Evolutionary conservation across 768 basidiomycete genomes (phyloP).

Genomic region (Suillus fuscotomentosus): DNA sequence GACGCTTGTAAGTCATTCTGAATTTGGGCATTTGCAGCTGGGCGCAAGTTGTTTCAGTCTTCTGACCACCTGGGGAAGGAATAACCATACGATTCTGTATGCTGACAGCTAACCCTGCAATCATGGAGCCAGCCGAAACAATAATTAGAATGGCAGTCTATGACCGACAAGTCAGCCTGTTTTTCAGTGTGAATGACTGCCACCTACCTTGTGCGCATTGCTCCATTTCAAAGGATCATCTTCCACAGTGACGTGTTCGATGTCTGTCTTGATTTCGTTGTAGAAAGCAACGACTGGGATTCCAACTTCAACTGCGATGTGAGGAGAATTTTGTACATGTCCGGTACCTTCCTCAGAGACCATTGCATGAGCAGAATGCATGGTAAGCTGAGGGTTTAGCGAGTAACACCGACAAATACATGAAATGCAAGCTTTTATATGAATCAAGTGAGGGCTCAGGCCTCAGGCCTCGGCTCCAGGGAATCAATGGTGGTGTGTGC

Average conservation of each 20-base stretch:
- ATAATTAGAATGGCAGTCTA: slow-evolving; percentile 24
- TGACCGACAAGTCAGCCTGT: not conserved
- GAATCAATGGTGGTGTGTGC: not conserved
- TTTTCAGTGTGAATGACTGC: not conserved
- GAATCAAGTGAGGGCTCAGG: not conserved
- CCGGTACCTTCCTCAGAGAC: not conserved
- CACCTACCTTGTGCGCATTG: slow-evolving; percentile 48
- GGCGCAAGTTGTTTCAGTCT: not conserved
- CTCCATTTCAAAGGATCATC: slow-evolving; percentile 69
- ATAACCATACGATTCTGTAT: slow-evolving; percentile 26
- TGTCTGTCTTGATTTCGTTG: slow-evolving; percentile 22
- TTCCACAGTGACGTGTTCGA: slow-evolving; percentile 42
- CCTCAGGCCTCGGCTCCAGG: not conserved
- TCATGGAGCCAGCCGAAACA: slow-evolving; percentile 27
- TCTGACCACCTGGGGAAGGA: no score
- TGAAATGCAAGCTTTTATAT: not conserved
- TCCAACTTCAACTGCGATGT: no score
- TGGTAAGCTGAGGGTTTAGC: not conserved
- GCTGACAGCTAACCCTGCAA: slow-evolving; percentile 23
- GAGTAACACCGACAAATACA: not conserved
- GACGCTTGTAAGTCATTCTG: slow-evolving; percentile 61
- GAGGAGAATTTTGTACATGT: not conserved
- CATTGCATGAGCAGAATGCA: not conserved
- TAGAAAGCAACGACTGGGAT: not conserved
- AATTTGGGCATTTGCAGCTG: slow-evolving; percentile 70